Evolutionary conservation across 176 grass and related monocot genomes (phyloP).

Genomic region (Panicum miliaceum): DNA sequence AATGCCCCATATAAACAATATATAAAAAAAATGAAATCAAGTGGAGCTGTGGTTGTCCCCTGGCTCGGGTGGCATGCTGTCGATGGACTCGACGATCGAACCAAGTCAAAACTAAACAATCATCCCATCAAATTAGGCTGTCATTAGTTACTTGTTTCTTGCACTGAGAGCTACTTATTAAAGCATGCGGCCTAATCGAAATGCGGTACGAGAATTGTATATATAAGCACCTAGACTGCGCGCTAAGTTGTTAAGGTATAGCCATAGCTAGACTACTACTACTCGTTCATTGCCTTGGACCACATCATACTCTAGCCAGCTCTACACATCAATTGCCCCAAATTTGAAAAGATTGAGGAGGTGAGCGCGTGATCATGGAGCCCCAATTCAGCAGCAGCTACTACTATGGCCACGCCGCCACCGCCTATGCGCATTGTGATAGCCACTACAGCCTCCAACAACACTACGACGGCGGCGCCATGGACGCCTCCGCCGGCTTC

Average conservation of each 20-base stretch:
- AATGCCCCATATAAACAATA: neutral
- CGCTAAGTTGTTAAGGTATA: neutral
- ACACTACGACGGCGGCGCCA: neutral
- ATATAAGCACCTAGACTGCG: neutral
- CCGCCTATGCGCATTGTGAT: neutral
- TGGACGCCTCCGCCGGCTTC: neutral
- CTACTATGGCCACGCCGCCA: neutral
- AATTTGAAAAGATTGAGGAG: neutral
- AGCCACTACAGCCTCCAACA: neutral
- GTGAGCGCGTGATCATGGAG: neutral
- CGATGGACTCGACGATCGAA: neutral
- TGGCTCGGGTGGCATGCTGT: neutral
- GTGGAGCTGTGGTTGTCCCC: neutral
- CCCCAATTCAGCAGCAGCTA: constrained; percentile 29
- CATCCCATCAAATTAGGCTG: neutral
- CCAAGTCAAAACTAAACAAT: constrained; percentile 14
- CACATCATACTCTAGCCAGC: neutral
- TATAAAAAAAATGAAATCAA: neutral
- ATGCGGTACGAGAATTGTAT: constrained; percentile 1
- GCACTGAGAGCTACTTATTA: neutral
- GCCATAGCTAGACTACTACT: no score
- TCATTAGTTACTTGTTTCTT: neutral
- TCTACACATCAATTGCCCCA: neutral
- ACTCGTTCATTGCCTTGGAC: neutral
- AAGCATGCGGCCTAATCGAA: neutral